These are phyloP conservation scores for Wallacemonas sp. DNA, from an alignment of 208 protist species.

Conservation along the genomic window DNA sequence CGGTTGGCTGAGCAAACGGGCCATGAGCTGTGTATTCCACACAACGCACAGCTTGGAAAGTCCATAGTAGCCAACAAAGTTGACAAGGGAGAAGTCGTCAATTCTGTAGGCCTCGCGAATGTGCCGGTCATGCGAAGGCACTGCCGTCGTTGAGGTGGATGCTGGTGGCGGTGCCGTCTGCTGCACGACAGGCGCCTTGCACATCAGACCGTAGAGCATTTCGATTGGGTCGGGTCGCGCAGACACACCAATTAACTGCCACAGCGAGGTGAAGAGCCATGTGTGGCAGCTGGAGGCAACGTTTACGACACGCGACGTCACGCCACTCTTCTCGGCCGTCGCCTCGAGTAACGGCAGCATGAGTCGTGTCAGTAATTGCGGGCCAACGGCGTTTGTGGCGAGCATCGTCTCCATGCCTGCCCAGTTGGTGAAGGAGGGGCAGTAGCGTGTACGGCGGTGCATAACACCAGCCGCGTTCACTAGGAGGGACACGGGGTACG, in stretches of 20 bases:
- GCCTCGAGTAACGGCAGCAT: slow-evolving; percentile 66
- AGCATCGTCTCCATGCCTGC: slow-evolving; percentile 68
- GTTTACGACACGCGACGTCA: slow-evolving; percentile 80
- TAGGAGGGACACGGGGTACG: slow-evolving; percentile 57
- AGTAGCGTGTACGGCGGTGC: slow-evolving; percentile 45
- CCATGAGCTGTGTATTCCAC: slow-evolving; percentile 79
- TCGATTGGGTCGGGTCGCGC: slow-evolving; percentile 37
- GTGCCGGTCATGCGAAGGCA: background rate
- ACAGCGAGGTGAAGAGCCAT: slow-evolving; percentile 34
- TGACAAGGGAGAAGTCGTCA: slow-evolving; percentile 43
- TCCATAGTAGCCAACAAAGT: slow-evolving; percentile 86
- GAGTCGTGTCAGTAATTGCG: slow-evolving; percentile 72
- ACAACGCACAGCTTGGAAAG: slow-evolving; percentile 84
- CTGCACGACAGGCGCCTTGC: slow-evolving; percentile 2
- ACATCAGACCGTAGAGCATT: slow-evolving; percentile 62
- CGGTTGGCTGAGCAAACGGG: slow-evolving; percentile 13
- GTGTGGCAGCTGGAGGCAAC: slow-evolving; percentile 86
- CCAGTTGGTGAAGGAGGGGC: slow-evolving; percentile 20
- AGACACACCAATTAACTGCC: background rate
- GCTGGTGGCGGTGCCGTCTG: background rate
- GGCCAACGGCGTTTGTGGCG: slow-evolving; percentile 79
- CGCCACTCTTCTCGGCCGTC: slow-evolving; percentile 46
- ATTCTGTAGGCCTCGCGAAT: slow-evolving; percentile 19
- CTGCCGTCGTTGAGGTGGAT: background rate
- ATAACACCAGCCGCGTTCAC: slow-evolving; percentile 83